These are phyloP conservation scores for Fusarium globosum DNA, from an alignment of 2,329 filamentous ascomycete species.

Conservation along the genomic window DNA sequence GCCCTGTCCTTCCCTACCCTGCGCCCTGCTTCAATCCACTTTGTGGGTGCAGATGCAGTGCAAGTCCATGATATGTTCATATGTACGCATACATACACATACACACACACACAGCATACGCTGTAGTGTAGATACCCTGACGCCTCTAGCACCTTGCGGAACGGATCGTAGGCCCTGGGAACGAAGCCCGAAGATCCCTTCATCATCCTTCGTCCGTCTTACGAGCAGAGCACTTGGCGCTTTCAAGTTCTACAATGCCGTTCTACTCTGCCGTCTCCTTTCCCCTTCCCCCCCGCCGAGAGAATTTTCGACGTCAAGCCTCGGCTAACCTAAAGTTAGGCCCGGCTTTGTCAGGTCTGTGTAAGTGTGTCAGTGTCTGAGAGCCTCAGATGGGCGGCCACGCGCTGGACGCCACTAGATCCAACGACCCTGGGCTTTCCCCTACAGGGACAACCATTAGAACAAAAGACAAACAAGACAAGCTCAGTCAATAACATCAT, in stretches of 20 bases:
- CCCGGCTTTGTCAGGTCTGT: not conserved
- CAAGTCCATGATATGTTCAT: conserved; percentile 4
- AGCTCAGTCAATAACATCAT: conserved; percentile 24
- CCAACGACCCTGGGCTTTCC: conserved; percentile 12
- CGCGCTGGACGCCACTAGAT: conserved; percentile 33
- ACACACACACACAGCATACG: not conserved
- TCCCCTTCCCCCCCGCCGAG: not conserved
- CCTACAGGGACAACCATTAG: conserved; percentile 1
- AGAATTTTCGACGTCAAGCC: conserved; percentile 8
- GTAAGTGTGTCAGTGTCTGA: not conserved
- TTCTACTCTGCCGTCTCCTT: conserved; percentile 13
- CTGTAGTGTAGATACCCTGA: not conserved
- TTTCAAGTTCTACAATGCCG: conserved; percentile 1
- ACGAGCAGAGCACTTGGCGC: not conserved
- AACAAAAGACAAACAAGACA: conserved; percentile 16
- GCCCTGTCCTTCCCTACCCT: not conserved
- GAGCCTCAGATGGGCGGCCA: conserved; percentile 32
- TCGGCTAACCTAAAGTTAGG: conserved; percentile 21
- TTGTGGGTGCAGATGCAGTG: conserved; percentile 24
- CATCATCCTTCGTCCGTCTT: not conserved
- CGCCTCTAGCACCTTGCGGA: conserved; percentile 7
- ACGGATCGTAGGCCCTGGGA: conserved; percentile 31
- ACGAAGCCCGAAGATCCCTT: conserved; percentile 30
- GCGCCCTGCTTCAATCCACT: conserved; percentile 22
- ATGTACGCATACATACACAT: not conserved